Evolutionary conservation across 495 filamentous ascomycete species (phyloP).

Genomic region (Xylaria bambusicola): DNA sequence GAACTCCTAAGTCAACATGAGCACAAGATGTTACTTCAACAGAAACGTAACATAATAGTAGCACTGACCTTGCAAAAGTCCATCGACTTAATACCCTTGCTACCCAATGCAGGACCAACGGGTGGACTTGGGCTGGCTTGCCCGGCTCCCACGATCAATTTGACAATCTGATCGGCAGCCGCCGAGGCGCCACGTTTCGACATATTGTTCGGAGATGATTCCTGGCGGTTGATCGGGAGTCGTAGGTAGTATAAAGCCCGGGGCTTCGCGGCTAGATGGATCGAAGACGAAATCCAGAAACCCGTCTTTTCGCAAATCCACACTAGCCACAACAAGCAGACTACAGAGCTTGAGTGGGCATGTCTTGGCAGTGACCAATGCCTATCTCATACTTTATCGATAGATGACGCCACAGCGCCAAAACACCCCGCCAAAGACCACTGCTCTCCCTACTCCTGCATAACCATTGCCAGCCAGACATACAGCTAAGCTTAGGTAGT

Average conservation of each 20-base stretch:
- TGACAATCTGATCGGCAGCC: conserved; percentile 78
- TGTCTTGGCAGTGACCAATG: neutral
- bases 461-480: neutral
- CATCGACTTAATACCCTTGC: conserved; percentile 98
- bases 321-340: conserved; percentile 4
- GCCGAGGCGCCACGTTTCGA: conserved; percentile 66
- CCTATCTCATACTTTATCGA: conserved; percentile 4
- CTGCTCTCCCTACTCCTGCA: conserved; percentile 15
- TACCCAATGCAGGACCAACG: conserved; percentile 93
- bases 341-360: no score
- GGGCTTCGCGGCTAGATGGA: neutral
- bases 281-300: neutral
- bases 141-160: conserved; percentile 97
- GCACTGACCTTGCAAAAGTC: conserved; percentile 93
- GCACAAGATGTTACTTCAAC: neutral
- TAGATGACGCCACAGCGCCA: conserved; percentile 1
- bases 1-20: conserved; percentile 71
- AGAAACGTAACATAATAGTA: neutral
- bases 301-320: neutral
- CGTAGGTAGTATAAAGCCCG: neutral
- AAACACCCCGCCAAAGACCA: conserved; percentile 8
- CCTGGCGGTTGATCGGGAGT: neutral
- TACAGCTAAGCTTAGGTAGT: no score
- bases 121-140: conserved; percentile 96
- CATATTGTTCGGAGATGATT: conserved; percentile 54